These are phyloP conservation scores for Acer saccharum DNA, from an alignment of 345 rosid species.

Conservation along the genomic window DNA sequence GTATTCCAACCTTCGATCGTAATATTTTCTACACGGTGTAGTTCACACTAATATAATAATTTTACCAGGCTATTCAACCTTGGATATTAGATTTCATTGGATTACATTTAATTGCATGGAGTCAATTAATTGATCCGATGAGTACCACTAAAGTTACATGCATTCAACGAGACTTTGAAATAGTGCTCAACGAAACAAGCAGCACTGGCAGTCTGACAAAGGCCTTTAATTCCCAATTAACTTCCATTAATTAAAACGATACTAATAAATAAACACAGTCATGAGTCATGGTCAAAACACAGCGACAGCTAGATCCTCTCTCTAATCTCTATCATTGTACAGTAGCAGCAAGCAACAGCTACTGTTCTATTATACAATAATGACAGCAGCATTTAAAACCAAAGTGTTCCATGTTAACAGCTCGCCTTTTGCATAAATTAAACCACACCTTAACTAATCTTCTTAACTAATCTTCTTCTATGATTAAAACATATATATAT, in stretches of 20 bases:
- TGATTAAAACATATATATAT: no score
- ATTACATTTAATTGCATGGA: no score
- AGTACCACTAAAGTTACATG: not conserved
- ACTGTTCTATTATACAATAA: not conserved
- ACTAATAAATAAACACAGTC: not conserved
- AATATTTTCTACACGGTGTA: no score
- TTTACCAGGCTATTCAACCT: no score
- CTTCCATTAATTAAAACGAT: not conserved
- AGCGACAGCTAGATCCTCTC: not conserved
- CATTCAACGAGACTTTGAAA: not conserved
- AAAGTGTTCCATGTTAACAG: conserved; percentile 23
- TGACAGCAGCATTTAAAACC: not conserved
- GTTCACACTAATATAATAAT: no score
- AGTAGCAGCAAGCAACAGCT: not conserved
- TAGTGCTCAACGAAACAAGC: not conserved
- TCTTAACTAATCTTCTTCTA: not conserved
- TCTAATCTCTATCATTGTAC: not conserved
- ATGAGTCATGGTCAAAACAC: not conserved
- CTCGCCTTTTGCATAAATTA: conserved; percentile 28
- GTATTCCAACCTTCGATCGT: no score
- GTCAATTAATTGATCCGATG: not conserved
- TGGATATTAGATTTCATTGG: no score
- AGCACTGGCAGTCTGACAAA: not conserved
- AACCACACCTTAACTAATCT: conserved; percentile 17
- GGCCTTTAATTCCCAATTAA: not conserved